Percentiles rank a stretch among this genome's conserved stretches.
Conservation (phyloP, 345 rosid genomes). For the Arabis alpina region DNA sequence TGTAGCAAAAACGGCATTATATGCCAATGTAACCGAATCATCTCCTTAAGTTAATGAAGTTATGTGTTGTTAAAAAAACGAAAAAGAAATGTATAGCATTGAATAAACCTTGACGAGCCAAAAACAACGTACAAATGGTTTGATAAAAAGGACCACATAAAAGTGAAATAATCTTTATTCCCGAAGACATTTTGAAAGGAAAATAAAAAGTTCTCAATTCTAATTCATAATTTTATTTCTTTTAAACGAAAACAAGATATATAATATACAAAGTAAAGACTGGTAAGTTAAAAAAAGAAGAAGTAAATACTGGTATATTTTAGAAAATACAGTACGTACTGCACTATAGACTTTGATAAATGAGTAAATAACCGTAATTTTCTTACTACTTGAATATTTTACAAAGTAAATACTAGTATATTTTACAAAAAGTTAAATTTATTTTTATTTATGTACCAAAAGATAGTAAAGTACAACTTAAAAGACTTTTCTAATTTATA, state of each 20-base stretch:
- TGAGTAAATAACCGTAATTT: no score
- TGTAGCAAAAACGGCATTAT: no score
- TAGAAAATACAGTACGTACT: not conserved
- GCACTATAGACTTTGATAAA: not conserved
- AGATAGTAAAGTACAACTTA: not conserved
- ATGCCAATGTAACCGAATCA: no score
- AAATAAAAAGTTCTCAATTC: not conserved
- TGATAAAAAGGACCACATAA: constrained; percentile 30
- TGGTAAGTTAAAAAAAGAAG: no score
- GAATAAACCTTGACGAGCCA: constrained; percentile 21
- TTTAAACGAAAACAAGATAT: not conserved
- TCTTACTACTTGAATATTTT: no score
- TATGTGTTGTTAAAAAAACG: no score
- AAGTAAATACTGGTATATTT: not conserved
- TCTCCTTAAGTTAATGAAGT: no score
- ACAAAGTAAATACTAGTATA: no score
- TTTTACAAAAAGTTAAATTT: not conserved
- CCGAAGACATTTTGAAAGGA: not conserved
- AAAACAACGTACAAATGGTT: constrained; percentile 32
- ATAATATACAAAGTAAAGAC: not conserved
- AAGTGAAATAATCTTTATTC: constrained; percentile 34
- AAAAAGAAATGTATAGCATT: not conserved
- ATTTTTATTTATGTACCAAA: not conserved
- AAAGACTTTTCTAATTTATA: not conserved
- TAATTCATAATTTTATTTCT: not conserved